Percentiles rank a stretch among this genome's conserved stretches.
phyloP scores from a whole-genome alignment of 1,284 basidiomycete species.

The Marasmius tenuissimus region DNA sequence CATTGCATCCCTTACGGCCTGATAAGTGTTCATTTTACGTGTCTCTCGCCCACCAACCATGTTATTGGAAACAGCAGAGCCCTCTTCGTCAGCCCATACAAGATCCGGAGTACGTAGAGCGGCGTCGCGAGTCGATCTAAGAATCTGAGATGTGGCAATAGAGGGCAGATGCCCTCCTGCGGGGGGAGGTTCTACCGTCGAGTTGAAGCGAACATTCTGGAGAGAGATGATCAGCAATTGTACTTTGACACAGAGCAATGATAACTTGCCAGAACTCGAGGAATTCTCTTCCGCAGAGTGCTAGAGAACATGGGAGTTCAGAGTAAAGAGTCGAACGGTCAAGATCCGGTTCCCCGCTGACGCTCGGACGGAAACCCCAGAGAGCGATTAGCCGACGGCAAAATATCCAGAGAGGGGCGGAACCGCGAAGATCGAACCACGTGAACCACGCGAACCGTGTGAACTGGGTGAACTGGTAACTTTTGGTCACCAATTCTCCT shows the following conservation, averaged over 20 bases:
- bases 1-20: constrained; percentile 87
- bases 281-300: constrained; percentile 21
- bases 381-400: not conserved
- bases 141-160: constrained; percentile 63
- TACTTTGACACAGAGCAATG: not conserved
- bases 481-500: too few species aligned
- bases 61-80: constrained; percentile 37
- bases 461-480: too few species aligned
- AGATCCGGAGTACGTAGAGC: constrained; percentile 75
- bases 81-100: constrained; percentile 65
- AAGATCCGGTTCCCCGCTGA: constrained; percentile 38
- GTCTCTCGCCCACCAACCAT: constrained; percentile 80
- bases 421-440: too few species aligned
- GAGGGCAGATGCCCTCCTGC: constrained; percentile 73
- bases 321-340: constrained; percentile 19
- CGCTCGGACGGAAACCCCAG: not conserved
- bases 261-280: constrained; percentile 14
- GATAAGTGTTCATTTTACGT: constrained; percentile 89
- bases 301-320: constrained; percentile 32
- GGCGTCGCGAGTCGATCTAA: constrained; percentile 62
- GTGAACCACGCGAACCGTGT: too few species aligned
- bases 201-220: constrained; percentile 43
- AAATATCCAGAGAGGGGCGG: too few species aligned
- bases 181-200: constrained; percentile 58
- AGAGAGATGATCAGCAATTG: constrained; percentile 1